Evolutionary conservation across 1,284 basidiomycete genomes (phyloP).

Genomic region (Microstroma glucosiphilum): DNA sequence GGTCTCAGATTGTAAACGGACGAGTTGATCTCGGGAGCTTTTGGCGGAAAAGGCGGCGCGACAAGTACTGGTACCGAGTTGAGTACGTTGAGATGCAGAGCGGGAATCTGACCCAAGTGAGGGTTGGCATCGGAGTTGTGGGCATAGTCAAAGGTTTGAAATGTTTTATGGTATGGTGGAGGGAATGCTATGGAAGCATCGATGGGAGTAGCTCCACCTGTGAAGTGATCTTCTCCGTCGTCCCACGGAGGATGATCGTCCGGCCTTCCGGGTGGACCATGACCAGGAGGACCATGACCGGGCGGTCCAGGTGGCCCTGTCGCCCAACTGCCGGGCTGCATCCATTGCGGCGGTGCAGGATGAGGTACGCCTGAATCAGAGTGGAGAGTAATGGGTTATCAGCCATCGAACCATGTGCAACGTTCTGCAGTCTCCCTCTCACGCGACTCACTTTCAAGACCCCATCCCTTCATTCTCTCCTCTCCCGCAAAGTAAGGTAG

Average conservation of each 20-base stretch:
- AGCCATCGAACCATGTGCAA: neutral
- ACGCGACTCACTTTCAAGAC: neutral
- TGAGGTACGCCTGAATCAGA: neutral
- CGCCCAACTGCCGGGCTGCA: neutral
- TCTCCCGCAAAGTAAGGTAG: neutral
- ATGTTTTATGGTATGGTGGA: neutral
- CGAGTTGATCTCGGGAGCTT: conserved; percentile 20
- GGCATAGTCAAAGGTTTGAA: neutral
- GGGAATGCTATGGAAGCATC: neutral
- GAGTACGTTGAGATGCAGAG: conserved; percentile 8
- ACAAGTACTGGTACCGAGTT: neutral
- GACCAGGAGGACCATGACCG: neutral
- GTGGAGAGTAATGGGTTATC: neutral
- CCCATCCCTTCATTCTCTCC: neutral
- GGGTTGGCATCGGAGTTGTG: conserved; percentile 11
- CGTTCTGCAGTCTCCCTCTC: neutral
- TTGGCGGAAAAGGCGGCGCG: conserved; percentile 5
- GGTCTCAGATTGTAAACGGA: conserved; percentile 18
- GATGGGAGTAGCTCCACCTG: neutral
- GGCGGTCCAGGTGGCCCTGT: neutral
- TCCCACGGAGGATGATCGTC: neutral
- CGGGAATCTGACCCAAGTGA: conserved; percentile 14
- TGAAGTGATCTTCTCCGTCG: too few relatives aligned
- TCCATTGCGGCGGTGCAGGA: neutral
- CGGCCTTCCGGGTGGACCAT: neutral